phyloP scores from a whole-genome alignment of 352 stramenopile species.

The Aphanomyces astaci region DNA sequence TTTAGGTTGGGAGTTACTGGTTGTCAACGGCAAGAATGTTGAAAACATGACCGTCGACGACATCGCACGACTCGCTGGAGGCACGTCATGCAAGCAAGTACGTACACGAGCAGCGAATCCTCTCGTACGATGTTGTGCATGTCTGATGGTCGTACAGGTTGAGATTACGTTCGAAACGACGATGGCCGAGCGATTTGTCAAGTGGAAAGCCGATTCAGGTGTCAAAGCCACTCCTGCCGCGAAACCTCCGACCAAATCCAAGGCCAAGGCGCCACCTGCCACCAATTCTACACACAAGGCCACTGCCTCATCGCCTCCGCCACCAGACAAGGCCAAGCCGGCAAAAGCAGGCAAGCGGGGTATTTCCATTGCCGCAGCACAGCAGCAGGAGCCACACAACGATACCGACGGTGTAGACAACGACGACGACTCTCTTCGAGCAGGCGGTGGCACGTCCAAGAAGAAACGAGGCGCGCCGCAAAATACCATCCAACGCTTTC shows the following conservation, averaged over 20 bases:
- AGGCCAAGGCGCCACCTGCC: too few relatives aligned
- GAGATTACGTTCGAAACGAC: neutral
- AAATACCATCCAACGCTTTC: neutral
- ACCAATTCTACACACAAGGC: neutral
- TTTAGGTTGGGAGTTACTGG: constrained; percentile 10
- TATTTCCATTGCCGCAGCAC: neutral
- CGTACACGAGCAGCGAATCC: too few relatives aligned
- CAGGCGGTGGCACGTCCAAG: neutral
- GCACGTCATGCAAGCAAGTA: neutral
- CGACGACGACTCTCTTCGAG: neutral
- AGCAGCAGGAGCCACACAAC: neutral
- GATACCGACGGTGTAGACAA: neutral
- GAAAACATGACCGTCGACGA: constrained; percentile 1
- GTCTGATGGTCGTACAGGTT: too few relatives aligned
- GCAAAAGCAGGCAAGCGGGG: neutral
- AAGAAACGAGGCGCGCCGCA: neutral
- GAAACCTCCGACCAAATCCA: neutral
- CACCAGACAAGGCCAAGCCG: neutral
- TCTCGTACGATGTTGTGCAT: too few relatives aligned
- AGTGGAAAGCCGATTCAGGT: neutral
- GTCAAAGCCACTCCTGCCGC: neutral
- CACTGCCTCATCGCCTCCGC: neutral
- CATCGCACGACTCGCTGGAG: neutral
- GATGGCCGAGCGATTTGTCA: neutral
- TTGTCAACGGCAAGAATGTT: neutral